Base-by-base conservation (phyloP, 1,284 basidiomycete genomes). In the Microbotryomycetes sp. region DNA sequence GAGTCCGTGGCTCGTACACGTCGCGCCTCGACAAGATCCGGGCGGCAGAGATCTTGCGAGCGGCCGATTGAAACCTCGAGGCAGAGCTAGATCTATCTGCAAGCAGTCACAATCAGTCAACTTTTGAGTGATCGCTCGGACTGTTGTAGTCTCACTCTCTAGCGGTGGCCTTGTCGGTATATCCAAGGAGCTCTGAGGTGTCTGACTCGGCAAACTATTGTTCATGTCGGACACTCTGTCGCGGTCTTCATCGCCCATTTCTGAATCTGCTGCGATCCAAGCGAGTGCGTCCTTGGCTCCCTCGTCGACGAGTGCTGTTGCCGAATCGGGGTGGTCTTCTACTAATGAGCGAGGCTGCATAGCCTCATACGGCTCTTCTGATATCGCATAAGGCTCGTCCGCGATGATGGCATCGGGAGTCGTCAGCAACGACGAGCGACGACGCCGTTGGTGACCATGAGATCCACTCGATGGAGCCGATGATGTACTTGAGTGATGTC, bases 1-100 rank as follows among this genome's bases (percentile, higher is more conserved):
- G 64, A 16, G 61, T 50, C 5, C 57, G 57, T 15, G 35, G 28
- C 15, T 52, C 58, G 55, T 58, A 63, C 21, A 53, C 62, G 2
- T 50, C 28, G 7, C 31, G n/a, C 3, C 45, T 5, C 9, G 30
- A 29, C 28, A 60, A 13, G 15, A 30, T 29, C 16, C 54, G 3
- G 7, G 31, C 31, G 13, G 49, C 56, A 23, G n/a, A 23, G 5
- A 27, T 3, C 27, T 57, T 35, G 5, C 30, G 6, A n/a, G 30
- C 29, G 3, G 47, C 48, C 5, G 29, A 13, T 23, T 50, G 28
- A 4, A 51, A 18, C 4, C n/a, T 29, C 18, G 16, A 45, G 15
- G 2, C 27, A 21, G 53, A 45, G 23, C 35, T 24, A 13, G 28
- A 29, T 16, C 7, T 24, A 53, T n/a, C 29, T 21, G 5, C 9